phyloP scores from a whole-genome alignment of 140 eudicot genomes.

The Ambrosia hybrid region DNA sequence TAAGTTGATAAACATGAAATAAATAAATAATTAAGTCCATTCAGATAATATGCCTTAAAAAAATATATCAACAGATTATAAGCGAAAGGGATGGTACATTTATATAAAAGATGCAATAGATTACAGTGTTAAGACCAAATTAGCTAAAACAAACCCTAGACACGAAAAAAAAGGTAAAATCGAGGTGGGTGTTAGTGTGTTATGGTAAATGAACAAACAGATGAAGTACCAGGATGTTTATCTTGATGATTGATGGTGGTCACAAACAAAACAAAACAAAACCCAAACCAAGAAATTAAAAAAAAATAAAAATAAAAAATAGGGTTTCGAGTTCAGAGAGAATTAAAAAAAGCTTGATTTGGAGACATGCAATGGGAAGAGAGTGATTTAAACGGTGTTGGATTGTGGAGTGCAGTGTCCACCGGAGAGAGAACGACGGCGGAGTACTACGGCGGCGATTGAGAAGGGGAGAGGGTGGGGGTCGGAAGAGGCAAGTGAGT shows the following conservation, averaged over 20 bases:
- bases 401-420: neutral
- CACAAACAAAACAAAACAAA: constrained; percentile 14
- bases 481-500: neutral
- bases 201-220: neutral
- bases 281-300: neutral
- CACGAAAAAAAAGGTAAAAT: neutral
- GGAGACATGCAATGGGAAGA: constrained; percentile 13
- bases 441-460: constrained; percentile 12
- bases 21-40: neutral
- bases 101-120: too few relatives aligned
- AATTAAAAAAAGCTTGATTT: too few relatives aligned
- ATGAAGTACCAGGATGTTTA: neutral
- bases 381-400: neutral
- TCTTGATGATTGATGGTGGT: neutral
- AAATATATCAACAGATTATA: neutral
- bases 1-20: neutral
- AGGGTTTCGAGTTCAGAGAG: constrained; percentile 23
- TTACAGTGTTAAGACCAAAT: too few relatives aligned
- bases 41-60: too few relatives aligned
- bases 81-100: neutral
- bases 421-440: constrained; percentile 22
- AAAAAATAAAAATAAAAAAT: too few relatives aligned
- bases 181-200: neutral
- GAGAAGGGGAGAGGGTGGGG: neutral
- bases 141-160: neutral